phyloP scores from a whole-genome alignment of 257 asterid genomes.

The Capsicum pubescens region DNA sequence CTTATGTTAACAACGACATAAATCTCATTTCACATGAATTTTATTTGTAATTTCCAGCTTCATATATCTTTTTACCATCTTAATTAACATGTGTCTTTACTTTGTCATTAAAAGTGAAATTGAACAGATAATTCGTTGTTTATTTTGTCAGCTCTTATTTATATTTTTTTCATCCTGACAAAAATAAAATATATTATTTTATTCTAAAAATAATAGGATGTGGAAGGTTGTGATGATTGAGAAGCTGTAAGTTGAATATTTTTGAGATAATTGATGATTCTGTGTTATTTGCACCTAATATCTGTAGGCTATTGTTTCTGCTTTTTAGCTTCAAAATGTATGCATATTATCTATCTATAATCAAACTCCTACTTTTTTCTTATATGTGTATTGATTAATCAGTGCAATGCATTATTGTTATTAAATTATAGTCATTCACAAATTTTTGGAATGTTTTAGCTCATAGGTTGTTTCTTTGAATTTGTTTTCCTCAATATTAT shows the following conservation, averaged over 20 bases:
- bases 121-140: no score
- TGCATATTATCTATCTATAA: neutral
- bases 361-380: neutral
- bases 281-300: neutral
- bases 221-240: neutral
- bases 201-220: neutral
- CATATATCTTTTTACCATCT: no score
- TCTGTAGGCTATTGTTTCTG: neutral
- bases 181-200: conserved; percentile 3
- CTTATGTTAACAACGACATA: no score
- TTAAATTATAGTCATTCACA: no score
- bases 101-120: no score
- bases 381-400: neutral
- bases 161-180: no score
- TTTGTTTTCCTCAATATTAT: neutral
- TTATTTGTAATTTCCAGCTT: no score
- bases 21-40: no score
- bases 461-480: neutral
- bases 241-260: neutral
- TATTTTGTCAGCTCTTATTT: no score
- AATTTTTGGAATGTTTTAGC: neutral
- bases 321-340: neutral
- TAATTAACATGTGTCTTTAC: no score
- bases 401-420: neutral
- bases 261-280: neutral